Percentiles rank a stretch among this genome's conserved stretches.
Evolutionary conservation across 257 asterid genomes (phyloP).

Genomic region (Solanum ossicruentum): DNA sequence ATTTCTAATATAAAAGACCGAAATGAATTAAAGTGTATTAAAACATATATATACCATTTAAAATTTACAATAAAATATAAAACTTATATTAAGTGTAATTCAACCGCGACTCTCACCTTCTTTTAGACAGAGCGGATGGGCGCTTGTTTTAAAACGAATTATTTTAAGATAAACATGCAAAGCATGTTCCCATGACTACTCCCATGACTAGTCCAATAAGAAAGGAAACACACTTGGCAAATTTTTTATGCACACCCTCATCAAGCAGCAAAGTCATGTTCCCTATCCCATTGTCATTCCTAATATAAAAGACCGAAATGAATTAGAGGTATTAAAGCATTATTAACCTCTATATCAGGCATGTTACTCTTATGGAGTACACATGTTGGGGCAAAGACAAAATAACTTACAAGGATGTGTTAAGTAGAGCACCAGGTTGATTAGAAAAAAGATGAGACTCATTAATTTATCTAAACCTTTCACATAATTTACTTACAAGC

Average conservation of each 20-base stretch:
- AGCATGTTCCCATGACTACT: too few relatives aligned
- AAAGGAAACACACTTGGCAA: too few relatives aligned
- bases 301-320: background rate
- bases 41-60: too few relatives aligned
- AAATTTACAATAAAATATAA: too few relatives aligned
- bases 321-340: background rate
- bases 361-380: background rate
- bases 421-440: background rate
- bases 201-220: too few relatives aligned
- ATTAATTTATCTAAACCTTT: background rate
- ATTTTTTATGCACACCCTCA: too few relatives aligned
- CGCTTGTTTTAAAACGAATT: too few relatives aligned
- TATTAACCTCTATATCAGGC: background rate
- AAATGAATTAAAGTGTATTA: background rate
- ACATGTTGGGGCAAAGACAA: background rate
- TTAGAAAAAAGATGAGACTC: background rate
- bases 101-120: too few relatives aligned
- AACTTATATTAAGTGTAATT: too few relatives aligned
- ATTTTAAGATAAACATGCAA: too few relatives aligned
- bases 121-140: too few relatives aligned
- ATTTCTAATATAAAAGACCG: background rate
- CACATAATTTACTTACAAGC: background rate
- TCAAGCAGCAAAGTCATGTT: background rate
- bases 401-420: background rate
- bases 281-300: background rate